phyloP scores from a whole-genome alignment of 306 rosid genomes.

The Potentilla sterilis region DNA sequence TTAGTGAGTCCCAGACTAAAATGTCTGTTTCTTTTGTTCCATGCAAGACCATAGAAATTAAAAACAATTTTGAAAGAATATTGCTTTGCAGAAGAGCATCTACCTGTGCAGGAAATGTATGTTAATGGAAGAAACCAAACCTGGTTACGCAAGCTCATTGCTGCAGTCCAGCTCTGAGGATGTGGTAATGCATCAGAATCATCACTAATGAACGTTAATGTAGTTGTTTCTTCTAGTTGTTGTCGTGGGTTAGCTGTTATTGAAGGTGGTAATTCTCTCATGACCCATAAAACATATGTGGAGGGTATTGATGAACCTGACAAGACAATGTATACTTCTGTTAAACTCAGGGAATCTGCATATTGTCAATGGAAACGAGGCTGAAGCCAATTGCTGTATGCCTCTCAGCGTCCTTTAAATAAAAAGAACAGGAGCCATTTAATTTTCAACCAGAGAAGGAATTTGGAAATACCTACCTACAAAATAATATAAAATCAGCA shows the following conservation, averaged over 20 bases:
- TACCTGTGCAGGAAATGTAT: not conserved
- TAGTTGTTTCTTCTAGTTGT: constrained; percentile 40
- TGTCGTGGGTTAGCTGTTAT: constrained; percentile 42
- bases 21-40: not conserved
- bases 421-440: not conserved
- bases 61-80: not conserved
- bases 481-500: constrained; percentile 70
- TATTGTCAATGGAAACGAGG: constrained; percentile 8
- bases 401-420: not conserved
- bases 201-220: constrained; percentile 58
- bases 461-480: constrained; percentile 57
- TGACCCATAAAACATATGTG: constrained; percentile 71
- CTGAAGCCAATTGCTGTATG: not conserved
- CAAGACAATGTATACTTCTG: constrained; percentile 24
- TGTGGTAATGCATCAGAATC: constrained; percentile 40
- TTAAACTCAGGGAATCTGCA: constrained; percentile 18
- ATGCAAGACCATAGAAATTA: not conserved
- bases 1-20: not conserved
- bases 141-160: constrained; percentile 65
- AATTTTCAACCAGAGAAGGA: constrained; percentile 3
- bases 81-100: not conserved
- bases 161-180: constrained; percentile 70
- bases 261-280: constrained; percentile 74
- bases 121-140: constrained; percentile 27
- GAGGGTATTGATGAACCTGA: constrained; percentile 89